phyloP scores from a whole-genome alignment of 2,329 filamentous ascomycete genomes.

The Colletotrichum higginsianum region DNA sequence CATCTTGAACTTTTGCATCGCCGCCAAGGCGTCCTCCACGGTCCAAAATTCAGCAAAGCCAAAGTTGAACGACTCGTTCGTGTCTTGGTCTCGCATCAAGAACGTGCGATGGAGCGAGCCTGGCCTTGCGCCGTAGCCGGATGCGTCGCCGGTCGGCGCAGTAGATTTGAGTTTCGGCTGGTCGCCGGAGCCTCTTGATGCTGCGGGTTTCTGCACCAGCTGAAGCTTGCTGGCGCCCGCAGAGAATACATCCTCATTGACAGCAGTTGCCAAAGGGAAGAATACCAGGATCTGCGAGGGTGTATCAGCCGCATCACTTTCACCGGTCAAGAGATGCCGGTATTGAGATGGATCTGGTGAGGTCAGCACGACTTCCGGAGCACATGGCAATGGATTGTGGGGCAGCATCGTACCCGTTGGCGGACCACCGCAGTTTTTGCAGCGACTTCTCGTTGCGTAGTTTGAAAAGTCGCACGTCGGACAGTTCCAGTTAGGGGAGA shows the following conservation, averaged over 20 bases:
- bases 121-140: constrained; percentile 78
- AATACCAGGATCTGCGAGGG: constrained; percentile 84
- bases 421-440: constrained; percentile 55
- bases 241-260: constrained; percentile 80
- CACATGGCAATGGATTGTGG: background rate
- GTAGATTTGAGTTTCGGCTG: constrained; percentile 72
- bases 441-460: constrained; percentile 54
- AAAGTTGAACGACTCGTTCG: constrained; percentile 82
- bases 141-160: constrained; percentile 67
- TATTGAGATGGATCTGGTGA: constrained; percentile 25
- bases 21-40: constrained; percentile 81
- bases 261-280: constrained; percentile 77
- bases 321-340: constrained; percentile 59
- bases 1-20: constrained; percentile 79
- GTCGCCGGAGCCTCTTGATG: constrained; percentile 59
- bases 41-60: constrained; percentile 89
- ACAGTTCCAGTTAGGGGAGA: constrained; percentile 52
- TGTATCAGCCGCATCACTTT: constrained; percentile 65
- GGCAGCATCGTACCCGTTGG: constrained; percentile 26
- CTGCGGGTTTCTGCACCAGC: constrained; percentile 68
- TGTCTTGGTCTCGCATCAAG: constrained; percentile 80
- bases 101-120: constrained; percentile 84
- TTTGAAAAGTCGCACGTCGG: constrained; percentile 57
- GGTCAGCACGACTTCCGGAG: constrained; percentile 7
- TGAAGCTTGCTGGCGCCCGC: constrained; percentile 83